Evolutionary conservation across 1,284 basidiomycete genomes (phyloP), one percentile per base, ranked within the genome.

Genomic region (Porodaedalea pini): DNA sequence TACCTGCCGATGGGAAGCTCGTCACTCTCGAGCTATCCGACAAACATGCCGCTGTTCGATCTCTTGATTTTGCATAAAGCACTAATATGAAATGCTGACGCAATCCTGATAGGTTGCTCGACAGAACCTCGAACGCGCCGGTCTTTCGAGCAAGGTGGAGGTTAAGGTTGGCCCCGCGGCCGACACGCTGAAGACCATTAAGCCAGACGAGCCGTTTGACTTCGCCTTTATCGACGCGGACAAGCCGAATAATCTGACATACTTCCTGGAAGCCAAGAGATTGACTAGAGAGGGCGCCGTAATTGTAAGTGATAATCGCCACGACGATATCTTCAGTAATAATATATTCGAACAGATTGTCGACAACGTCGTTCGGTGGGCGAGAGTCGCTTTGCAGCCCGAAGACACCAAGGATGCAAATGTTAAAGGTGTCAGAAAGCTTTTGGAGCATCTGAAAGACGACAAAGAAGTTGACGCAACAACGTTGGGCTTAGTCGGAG

Each of bases 321-420:
- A 19, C 27, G 10, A n/a, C 10, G 2, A 58, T 10, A 1, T 47
- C 17, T 21, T 27, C 29, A n/a, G 25, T 50, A n/a, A n/a, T 44
- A 17, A 54, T 36, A 21, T 40, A 48, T 27, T 29, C 49, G 29
- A 51, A 36, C 60, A 81, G 80, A 77, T 83, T 58, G 77, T 85
- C 2, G 83, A 86, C 66, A 86, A 86, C 62, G 81, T 85, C 32
- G 80, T 83, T 11, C 75, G 79, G 13, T 66, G 74, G 34, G 83
- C 78, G 2, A 67, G 64, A 4, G 79, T 83, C 3, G 72, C 78
- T 3, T 47, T 39, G 32, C 73, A 81, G 61, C 73, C 72, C 2
- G 64, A 67, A 2, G 67, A 70, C 49, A 68, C 68, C 6, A 73
- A 78, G 47, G 59, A 65, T 2, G 37, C 10, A 15, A 68, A 65